A percentile compares a stretch with the other conserved stretches of the same genome.
These are phyloP conservation scores for Lepiota subincarnata DNA, from an alignment of 768 basidiomycete species.

Conservation along the genomic window DNA sequence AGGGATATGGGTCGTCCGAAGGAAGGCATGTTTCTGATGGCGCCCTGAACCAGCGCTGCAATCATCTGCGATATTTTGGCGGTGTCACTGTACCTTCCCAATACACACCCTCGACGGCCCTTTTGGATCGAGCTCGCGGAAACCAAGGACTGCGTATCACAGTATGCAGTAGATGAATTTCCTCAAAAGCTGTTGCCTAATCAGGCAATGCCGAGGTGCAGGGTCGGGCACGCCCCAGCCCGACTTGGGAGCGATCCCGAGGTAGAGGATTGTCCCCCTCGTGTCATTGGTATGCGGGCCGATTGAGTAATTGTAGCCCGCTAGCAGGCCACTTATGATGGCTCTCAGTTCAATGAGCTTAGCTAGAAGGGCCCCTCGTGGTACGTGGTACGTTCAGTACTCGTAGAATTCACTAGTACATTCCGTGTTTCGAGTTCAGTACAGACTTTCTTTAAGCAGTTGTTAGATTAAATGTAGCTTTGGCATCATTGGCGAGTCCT, in stretches of 20 bases:
- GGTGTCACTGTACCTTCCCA: too few species aligned
- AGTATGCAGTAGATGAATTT: too few species aligned
- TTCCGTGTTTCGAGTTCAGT: neutral
- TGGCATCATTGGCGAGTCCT: neutral
- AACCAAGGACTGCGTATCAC: too few species aligned
- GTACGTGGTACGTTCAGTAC: neutral
- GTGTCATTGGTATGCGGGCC: neutral
- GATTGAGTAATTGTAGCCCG: slow-evolving; percentile 5
- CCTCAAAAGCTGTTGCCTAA: too few species aligned
- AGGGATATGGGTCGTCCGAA: neutral
- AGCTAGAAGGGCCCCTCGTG: neutral
- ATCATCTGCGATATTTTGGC: too few species aligned
- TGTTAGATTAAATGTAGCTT: neutral
- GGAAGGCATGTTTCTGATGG: neutral
- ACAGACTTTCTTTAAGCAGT: neutral
- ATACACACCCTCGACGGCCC: too few species aligned
- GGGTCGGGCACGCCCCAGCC: slow-evolving; percentile 4
- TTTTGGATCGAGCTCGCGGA: too few species aligned
- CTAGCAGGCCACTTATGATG: neutral
- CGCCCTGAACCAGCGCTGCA: too few species aligned
- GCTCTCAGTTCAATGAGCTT: neutral
- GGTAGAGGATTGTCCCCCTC: slow-evolving; percentile 4
- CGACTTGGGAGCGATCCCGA: neutral
- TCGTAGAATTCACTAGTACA: neutral
- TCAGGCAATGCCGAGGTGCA: neutral